These are phyloP conservation scores for Tulasnella sp. DNA, from an alignment of 768 basidiomycete species.

Conservation along the genomic window DNA sequence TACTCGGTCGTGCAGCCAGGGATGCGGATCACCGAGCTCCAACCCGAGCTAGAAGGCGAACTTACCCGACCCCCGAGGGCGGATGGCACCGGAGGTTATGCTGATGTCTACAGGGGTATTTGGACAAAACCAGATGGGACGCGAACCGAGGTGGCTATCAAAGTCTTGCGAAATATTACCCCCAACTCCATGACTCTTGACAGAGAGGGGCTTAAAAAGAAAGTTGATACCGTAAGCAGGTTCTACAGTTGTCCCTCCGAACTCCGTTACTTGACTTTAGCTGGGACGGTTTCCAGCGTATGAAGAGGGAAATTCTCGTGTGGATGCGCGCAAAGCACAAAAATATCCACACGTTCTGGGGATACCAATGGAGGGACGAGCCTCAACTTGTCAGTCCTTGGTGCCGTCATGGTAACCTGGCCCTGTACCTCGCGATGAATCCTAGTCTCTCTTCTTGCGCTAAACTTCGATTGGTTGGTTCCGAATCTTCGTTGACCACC, in stretches of 20 bases:
- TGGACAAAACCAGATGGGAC: not conserved
- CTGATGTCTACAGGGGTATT: not conserved
- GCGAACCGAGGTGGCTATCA: slow-evolving; percentile 1
- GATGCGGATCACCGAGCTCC: not conserved
- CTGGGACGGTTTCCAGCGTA: not conserved
- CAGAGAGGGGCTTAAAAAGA: not conserved
- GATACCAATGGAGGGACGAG: not conserved
- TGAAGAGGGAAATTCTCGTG: not conserved
- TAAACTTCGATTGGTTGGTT: not conserved
- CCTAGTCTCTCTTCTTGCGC: not conserved
- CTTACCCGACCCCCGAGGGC: not conserved
- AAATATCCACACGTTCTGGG: not conserved
- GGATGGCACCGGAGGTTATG: not conserved
- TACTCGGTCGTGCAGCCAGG: slow-evolving; percentile 5
- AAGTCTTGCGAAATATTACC: not conserved
- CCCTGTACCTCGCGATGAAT: slow-evolving; percentile 1
- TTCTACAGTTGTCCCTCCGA: too few species aligned
- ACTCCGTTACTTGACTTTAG: not conserved
- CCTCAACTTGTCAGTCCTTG: slow-evolving; percentile 26
- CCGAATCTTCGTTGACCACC: too few species aligned
- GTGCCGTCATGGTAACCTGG: slow-evolving; percentile 25
- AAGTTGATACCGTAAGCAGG: not conserved
- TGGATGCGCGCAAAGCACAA: not conserved
- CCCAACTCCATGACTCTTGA: not conserved
- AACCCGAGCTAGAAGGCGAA: not conserved